These are phyloP conservation scores for Nicotiana otophora DNA, from an alignment of 257 asterid species.

Conservation along the genomic window DNA sequence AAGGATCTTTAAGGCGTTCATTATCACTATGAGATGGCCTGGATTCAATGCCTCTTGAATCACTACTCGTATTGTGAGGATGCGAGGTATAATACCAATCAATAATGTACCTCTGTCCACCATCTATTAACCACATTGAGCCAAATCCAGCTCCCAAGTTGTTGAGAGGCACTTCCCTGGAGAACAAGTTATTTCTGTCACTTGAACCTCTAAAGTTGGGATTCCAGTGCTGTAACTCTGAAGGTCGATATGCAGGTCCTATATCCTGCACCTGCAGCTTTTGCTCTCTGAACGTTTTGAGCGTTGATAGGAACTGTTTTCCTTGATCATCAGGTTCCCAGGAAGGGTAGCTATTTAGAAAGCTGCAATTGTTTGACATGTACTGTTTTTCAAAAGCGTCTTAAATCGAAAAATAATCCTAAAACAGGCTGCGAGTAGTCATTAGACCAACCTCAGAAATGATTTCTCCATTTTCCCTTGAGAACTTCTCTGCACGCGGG, in stretches of 20 bases:
- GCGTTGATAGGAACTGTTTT: slow-evolving; percentile 58
- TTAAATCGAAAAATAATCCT: background rate
- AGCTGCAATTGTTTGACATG: slow-evolving; percentile 47
- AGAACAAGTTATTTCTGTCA: slow-evolving; percentile 31
- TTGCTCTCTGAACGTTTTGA: slow-evolving; percentile 63
- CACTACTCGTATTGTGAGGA: slow-evolving; percentile 34
- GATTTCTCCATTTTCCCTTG: slow-evolving; percentile 99
- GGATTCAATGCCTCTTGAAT: slow-evolving; percentile 23
- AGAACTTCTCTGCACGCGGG: slow-evolving; percentile 63
- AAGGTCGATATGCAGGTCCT: slow-evolving; percentile 22
- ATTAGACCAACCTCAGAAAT: slow-evolving; percentile 54
- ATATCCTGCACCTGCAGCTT: slow-evolving; percentile 44
- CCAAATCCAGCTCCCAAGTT: slow-evolving; percentile 32
- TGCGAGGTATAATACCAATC: slow-evolving; percentile 80
- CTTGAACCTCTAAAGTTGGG: slow-evolving; percentile 33
- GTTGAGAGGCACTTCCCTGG: slow-evolving; percentile 32
- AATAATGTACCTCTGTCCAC: slow-evolving; percentile 63
- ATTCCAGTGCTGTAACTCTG: slow-evolving; percentile 35
- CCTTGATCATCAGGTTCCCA: slow-evolving; percentile 80
- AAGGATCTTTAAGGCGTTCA: slow-evolving; percentile 28
- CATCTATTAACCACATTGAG: slow-evolving; percentile 62
- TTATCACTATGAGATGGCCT: slow-evolving; percentile 19
- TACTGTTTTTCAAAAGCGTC: background rate
- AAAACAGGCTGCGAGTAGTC: background rate
- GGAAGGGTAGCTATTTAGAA: slow-evolving; percentile 65